Evolutionary conservation across 2,329 filamentous ascomycete species (phyloP).

Genomic region (Fusarium praegraminearum): DNA sequence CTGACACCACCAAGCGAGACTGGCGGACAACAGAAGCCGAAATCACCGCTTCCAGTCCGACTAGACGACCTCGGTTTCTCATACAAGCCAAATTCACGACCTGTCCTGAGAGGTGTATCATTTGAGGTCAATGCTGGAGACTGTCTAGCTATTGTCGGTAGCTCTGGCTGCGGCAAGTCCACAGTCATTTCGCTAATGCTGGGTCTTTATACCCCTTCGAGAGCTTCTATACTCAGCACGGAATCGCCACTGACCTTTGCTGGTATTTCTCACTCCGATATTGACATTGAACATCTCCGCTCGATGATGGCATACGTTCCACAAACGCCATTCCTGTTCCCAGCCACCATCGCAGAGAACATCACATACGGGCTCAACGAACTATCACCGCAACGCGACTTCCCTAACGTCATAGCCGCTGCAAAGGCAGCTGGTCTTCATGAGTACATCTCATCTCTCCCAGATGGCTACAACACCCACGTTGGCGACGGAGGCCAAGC

Average conservation of each 20-base stretch:
- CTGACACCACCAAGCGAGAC: slow-evolving; percentile 67
- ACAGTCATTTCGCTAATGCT: slow-evolving; percentile 82
- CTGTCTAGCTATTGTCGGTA: slow-evolving; percentile 82
- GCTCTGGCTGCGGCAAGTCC: slow-evolving; percentile 91
- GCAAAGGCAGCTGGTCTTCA: slow-evolving; percentile 75
- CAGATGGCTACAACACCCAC: slow-evolving; percentile 69
- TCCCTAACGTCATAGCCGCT: slow-evolving; percentile 60
- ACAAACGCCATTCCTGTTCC: slow-evolving; percentile 81
- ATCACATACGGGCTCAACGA: slow-evolving; percentile 81
- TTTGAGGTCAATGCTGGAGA: slow-evolving; percentile 72
- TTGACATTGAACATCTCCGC: slow-evolving; percentile 72
- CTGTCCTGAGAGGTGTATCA: slow-evolving; percentile 73
- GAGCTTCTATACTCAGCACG: slow-evolving; percentile 1
- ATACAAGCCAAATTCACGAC: slow-evolving; percentile 71
- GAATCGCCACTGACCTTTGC: slow-evolving; percentile 66
- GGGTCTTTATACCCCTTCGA: slow-evolving; percentile 70
- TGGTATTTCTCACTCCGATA: slow-evolving; percentile 64
- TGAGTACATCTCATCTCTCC: slow-evolving; percentile 79
- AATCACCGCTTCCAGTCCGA: slow-evolving; percentile 60
- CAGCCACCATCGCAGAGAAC: slow-evolving; percentile 80
- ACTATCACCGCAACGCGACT: slow-evolving; percentile 62
- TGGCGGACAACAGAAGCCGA: slow-evolving; percentile 53
- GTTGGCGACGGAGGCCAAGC: slow-evolving; percentile 81
- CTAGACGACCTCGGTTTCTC: slow-evolving; percentile 71
- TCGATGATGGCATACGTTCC: slow-evolving; percentile 74